Percentiles rank a stretch among this genome's conserved stretches.
phyloP scores from a whole-genome alignment of 176 grass and related monocot genomes.

The barley (Hordeum vulgare) region MorexV3_pseudomolecules_assembly NC_058522.1:106567401-106567900 shows the following conservation, averaged over 20 bases:
- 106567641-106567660: slow-evolving; percentile 61
- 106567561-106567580: slow-evolving; percentile 94
- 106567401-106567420: slow-evolving; percentile 78
- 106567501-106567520: neutral
- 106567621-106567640: slow-evolving; percentile 88
- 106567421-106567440: slow-evolving; percentile 95
- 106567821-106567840: neutral
- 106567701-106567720: neutral
- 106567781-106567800: neutral
- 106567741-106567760: neutral
- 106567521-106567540: neutral
- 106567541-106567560: slow-evolving; percentile 65
- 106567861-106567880: neutral
- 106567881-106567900: neutral
- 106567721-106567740: neutral
- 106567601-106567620: slow-evolving; percentile 97
- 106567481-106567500: neutral
- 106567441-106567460: slow-evolving; percentile 99
- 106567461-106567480: neutral
- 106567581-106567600: slow-evolving; percentile 98
- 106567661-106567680: slow-evolving; percentile 10
- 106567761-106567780: neutral
- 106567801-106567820: slow-evolving; percentile 18
- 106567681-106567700: neutral
- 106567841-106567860: neutral